phyloP scores from a whole-genome alignment of 192 early-diverging fungal species.

The Spinellus fusiger region DNA sequence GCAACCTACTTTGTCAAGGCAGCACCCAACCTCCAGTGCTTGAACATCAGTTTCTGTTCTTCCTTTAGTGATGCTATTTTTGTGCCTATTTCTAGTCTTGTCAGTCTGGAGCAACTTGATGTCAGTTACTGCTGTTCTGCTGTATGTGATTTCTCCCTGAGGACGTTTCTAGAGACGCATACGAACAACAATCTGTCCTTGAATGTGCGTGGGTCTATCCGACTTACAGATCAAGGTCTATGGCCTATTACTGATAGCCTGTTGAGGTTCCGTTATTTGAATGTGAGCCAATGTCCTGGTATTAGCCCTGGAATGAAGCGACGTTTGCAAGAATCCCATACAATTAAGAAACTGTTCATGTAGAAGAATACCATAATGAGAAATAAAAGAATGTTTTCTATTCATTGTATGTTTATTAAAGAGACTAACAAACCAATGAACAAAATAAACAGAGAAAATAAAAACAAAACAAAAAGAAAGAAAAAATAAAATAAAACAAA shows the following conservation, averaged over 20 bases:
- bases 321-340: too few relatives aligned
- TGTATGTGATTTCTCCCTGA: slow-evolving; percentile 57
- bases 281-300: slow-evolving; percentile 15
- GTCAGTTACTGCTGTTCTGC: slow-evolving; percentile 66
- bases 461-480: neutral
- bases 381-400: neutral
- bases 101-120: slow-evolving; percentile 50
- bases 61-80: slow-evolving; percentile 58
- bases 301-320: neutral
- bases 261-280: neutral
- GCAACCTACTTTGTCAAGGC: slow-evolving; percentile 44
- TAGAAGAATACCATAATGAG: neutral
- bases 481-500: neutral
- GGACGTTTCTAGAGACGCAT: slow-evolving; percentile 33
- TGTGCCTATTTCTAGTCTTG: slow-evolving; percentile 35
- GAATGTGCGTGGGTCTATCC: slow-evolving; percentile 48
- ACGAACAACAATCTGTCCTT: slow-evolving; percentile 36
- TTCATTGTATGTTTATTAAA: neutral
- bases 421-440: neutral
- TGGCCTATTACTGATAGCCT: neutral
- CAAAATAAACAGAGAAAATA: neutral
- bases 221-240: slow-evolving; percentile 39
- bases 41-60: slow-evolving; percentile 74
- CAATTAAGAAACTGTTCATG: neutral
- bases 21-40: slow-evolving; percentile 46